Percentiles rank a stretch among this genome's conserved stretches.
phyloP scores from a whole-genome alignment of 1,139 yeast species.

The Kodamaea plutei region DNA sequence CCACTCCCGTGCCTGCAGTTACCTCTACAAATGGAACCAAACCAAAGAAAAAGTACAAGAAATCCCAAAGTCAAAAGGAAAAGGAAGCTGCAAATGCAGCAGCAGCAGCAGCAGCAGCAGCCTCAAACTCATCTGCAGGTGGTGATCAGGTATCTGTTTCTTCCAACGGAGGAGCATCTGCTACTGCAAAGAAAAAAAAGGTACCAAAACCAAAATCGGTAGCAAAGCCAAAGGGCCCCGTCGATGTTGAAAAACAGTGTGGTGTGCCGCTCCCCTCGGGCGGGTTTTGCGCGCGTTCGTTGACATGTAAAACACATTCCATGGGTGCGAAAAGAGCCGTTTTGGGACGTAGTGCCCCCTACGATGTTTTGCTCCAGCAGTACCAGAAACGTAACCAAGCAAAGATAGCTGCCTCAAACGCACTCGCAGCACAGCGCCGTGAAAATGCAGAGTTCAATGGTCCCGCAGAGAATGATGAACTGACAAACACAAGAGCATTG shows the following conservation, averaged over 20 bases:
- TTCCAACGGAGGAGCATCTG: conserved; percentile 8
- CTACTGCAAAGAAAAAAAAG: conserved; percentile 32
- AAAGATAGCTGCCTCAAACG: conserved; percentile 77
- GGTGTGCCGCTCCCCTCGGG: conserved; percentile 94
- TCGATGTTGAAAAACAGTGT: conserved; percentile 93
- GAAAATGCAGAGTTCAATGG: conserved; percentile 44
- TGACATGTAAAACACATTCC: conserved; percentile 95
- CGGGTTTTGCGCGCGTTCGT: conserved; percentile 88
- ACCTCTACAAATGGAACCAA: conserved; percentile 18
- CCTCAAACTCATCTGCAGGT: conserved; percentile 12
- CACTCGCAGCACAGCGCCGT: conserved; percentile 54
- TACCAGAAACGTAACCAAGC: conserved; percentile 93
- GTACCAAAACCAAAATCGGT: conserved; percentile 49
- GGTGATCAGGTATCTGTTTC: conserved; percentile 10
- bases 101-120: conserved; percentile 43
- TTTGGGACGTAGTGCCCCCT: conserved; percentile 87
- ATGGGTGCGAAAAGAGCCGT: conserved; percentile 98
- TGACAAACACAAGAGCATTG: conserved; percentile 25
- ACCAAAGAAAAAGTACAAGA: conserved; percentile 46
- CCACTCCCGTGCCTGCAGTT: conserved; percentile 37
- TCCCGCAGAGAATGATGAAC: conserved; percentile 19
- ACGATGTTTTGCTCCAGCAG: conserved; percentile 80
- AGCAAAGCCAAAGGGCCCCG: conserved; percentile 72
- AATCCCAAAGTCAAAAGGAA: conserved; percentile 42
- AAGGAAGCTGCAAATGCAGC: conserved; percentile 48